Evolutionary conservation across 352 stramenopile genomes (phyloP), one percentile per base, ranked within the genome.

Genomic region (Globisporangium spiculum): DNA sequence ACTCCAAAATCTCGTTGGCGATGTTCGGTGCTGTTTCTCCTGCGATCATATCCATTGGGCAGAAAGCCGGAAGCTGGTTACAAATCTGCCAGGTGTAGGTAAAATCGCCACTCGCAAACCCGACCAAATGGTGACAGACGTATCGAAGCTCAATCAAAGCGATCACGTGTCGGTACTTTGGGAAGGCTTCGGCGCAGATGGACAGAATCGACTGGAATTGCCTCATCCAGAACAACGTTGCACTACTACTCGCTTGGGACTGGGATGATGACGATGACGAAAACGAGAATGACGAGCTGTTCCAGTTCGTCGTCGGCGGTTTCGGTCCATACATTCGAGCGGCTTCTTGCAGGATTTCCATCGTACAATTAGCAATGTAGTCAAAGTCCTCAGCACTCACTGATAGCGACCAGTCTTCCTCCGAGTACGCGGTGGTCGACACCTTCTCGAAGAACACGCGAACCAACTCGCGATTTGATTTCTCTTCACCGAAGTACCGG

Each of bases 391-490:
- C 63, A 2, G 66, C 41, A 0, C 71, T 58, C 50, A 92, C 56
- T 32, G 80, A 74, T 20, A 77, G 69, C 0, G 79, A 74, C 84
- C 83, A 92, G 38, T 83, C 75, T 60, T 92, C 83, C 38, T 90
- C 81, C 0, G 75, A 78, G 63, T 89, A 90, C 6, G 79, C 79
- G 0, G 79, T 86, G 7, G 84, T 93, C 62, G 84, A 88, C 22
- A 92, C 79, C 59, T 93, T 92, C 68, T 93, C 83, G 68, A 93
- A 94, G 61, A 89, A 94, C 62, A 90, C 83, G 8, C 83, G 79
- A 14, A 95, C 74, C 9, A 93, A 67, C 54, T 92, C 83, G 7
- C 76, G 76, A 48, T 91, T 91, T 63, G 83, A 79, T 60, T 93
- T 91, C 27, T 93, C 80, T 44, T 93, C 83, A 6, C 84, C 83